phyloP scores from a whole-genome alignment of 139 green algal species.

The Edaphochlamys debaryana region DNA sequence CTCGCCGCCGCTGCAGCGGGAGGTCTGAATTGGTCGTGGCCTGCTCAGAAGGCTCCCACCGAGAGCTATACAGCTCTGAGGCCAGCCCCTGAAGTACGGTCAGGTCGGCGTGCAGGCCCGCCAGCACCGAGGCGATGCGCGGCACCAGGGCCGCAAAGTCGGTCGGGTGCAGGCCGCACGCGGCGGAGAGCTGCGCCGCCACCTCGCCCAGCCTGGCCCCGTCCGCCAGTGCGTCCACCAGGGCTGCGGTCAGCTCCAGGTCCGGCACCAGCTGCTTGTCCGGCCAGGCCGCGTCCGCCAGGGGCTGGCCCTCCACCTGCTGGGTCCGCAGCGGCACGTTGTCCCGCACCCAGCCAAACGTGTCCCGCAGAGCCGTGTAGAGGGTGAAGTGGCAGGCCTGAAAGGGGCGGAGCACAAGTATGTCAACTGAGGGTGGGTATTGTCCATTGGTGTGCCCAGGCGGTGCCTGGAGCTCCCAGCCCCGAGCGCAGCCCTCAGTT shows the following conservation, averaged over 20 bases:
- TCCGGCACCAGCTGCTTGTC: neutral
- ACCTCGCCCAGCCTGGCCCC: neutral
- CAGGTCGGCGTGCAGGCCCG: conserved; percentile 1
- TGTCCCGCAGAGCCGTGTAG: neutral
- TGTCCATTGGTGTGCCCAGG: no score
- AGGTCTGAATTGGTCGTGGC: no score
- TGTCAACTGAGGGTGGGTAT: neutral
- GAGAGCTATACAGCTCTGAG: no score
- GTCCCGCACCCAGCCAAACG: conserved; percentile 14
- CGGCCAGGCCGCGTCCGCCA: neutral
- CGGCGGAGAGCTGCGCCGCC: neutral
- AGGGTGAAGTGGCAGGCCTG: conserved; percentile 33
- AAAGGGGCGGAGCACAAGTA: neutral
- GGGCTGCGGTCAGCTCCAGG: neutral
- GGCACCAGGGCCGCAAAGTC: neutral
- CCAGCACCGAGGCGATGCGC: neutral
- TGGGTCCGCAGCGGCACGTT: conserved; percentile 2
- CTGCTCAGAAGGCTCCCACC: no score
- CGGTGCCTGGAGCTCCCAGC: no score
- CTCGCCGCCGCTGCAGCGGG: no score
- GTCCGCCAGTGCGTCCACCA: neutral
- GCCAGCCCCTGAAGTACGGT: neutral
- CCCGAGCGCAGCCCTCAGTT: neutral
- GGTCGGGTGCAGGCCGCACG: neutral
- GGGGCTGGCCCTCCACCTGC: conserved; percentile 3